Evolutionary conservation across 345 rosid genomes (phyloP).

Genomic region (Gossypium herbaceum): DNA sequence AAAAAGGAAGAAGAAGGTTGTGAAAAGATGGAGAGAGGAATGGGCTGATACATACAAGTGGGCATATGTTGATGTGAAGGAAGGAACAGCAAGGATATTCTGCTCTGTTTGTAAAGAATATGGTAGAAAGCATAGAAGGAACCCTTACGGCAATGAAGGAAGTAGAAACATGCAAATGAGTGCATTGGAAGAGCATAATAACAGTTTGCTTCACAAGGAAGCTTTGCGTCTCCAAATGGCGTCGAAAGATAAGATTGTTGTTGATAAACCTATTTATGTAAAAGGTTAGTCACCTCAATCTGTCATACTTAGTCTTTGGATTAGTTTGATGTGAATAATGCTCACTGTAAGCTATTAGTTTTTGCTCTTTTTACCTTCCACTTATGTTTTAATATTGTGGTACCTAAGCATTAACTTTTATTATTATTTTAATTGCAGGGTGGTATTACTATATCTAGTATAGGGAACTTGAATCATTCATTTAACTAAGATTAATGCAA

Average conservation of each 20-base stretch:
- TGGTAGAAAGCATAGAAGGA: slow-evolving; percentile 95
- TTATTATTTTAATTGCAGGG: not conserved
- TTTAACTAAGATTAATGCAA: not conserved
- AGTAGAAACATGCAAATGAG: slow-evolving; percentile 99
- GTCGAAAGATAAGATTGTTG: slow-evolving; percentile 87
- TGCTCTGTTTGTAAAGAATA: slow-evolving; percentile 96
- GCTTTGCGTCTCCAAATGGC: slow-evolving; percentile 98
- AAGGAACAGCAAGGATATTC: slow-evolving; percentile 94
- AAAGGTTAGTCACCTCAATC: slow-evolving; percentile 56
- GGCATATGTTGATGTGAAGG: slow-evolving; percentile 98
- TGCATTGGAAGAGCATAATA: slow-evolving; percentile 96
- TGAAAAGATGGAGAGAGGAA: slow-evolving; percentile 99
- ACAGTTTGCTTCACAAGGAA: slow-evolving; percentile 98
- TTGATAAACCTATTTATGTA: slow-evolving; percentile 82
- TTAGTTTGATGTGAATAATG: not conserved
- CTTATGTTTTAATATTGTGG: not conserved
- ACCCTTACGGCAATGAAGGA: slow-evolving; percentile 98
- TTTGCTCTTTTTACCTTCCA: not conserved
- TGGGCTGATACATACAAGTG: slow-evolving; percentile 99
- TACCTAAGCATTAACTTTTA: not conserved
- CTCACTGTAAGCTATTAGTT: not conserved
- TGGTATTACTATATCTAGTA: not conserved
- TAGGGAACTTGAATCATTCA: slow-evolving; percentile 1
- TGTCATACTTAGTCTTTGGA: not conserved
- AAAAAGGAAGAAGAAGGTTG: slow-evolving; percentile 96